Evolutionary conservation across 108 stramenopile genomes (phyloP), one percentile per base, ranked within the genome.

Genomic region (Nitzschia putrida): DNA sequence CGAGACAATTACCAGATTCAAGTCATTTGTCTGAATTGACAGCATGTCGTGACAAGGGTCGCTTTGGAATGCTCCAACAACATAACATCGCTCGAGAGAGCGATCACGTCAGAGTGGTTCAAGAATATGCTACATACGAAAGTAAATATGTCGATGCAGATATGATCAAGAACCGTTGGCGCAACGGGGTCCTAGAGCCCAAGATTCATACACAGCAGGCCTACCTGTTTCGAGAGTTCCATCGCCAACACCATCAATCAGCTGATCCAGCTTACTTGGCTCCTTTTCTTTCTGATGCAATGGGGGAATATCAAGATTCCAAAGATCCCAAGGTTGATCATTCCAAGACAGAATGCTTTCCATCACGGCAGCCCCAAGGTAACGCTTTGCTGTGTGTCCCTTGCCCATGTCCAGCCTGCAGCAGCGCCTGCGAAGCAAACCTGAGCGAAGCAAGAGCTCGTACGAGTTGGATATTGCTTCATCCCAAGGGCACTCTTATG

Each of bases 391-490:
- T 83, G 18, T 49, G 64, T n/a, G 43, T 85, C 18, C 68, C 72
- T 13, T 92, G 91, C 63, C 66, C 75, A n/a, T 92, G 91, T 73
- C 49, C 18, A 39, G 18, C 23, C 18, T 89, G 91, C 43, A 37
- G 23, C 39, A 22, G n/a, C 45, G 45, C 52, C 44, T 67, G 21
- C 6, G 18, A 18, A 49, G 3, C 47, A 49, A 16, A 49, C 14
- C 6, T 49, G n/a, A 6, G 6, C 3, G 18, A 49, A 4, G 47
- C 14, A 53, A 22, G 38, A 70, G 9, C 47, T 16, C 26, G 55
- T 37, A 12, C 40, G 14, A 72, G 71, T 57, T 72, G 57, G 56
- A 78, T 69, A 34, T 25, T 92, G 18, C 40, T 92, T 2, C 88
- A 92, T 68, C 85, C 91, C 24, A 74, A 73, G 22, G 91, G 91